Evolutionary conservation across 2,329 filamentous ascomycete genomes (phyloP).

Genomic region (Talaromyces marneffei): DNA sequence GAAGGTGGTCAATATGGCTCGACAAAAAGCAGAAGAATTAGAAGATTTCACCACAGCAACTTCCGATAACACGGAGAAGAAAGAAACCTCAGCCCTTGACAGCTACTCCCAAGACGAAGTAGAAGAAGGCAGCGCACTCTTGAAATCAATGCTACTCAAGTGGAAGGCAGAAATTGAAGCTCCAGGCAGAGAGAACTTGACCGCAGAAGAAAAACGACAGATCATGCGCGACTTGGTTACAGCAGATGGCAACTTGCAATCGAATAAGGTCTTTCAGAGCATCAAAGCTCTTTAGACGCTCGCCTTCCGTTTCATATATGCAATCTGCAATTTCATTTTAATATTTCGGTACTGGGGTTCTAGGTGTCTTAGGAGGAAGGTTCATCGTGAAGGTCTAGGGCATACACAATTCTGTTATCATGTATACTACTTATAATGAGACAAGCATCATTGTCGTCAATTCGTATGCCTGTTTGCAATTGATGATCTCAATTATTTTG

Average conservation of each 20-base stretch:
- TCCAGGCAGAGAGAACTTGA: conserved; percentile 50
- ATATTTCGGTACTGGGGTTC: neutral
- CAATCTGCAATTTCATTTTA: neutral
- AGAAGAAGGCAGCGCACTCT: conserved; percentile 74
- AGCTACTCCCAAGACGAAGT: conserved; percentile 75
- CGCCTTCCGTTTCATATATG: neutral
- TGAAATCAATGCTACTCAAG: conserved; percentile 74
- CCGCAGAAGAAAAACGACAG: conserved; percentile 68
- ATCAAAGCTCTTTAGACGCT: conserved; percentile 39
- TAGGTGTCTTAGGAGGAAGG: neutral
- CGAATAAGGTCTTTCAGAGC: conserved; percentile 50
- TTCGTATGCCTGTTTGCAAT: too few species aligned
- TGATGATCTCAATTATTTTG: neutral
- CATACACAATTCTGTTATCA: neutral
- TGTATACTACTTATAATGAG: neutral
- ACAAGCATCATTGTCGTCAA: neutral
- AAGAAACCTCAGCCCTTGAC: conserved; percentile 32
- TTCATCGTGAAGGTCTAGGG: neutral
- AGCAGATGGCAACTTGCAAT: conserved; percentile 59
- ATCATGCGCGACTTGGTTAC: conserved; percentile 74
- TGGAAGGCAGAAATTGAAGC: conserved; percentile 77
- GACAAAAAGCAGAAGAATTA: conserved; percentile 93
- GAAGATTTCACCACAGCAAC: conserved; percentile 67
- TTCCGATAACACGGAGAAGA: conserved; percentile 43
- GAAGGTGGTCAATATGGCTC: conserved; percentile 99